Conservation (phyloP, 129 eudicot species). For the Tanacetum coccineum region DNA sequence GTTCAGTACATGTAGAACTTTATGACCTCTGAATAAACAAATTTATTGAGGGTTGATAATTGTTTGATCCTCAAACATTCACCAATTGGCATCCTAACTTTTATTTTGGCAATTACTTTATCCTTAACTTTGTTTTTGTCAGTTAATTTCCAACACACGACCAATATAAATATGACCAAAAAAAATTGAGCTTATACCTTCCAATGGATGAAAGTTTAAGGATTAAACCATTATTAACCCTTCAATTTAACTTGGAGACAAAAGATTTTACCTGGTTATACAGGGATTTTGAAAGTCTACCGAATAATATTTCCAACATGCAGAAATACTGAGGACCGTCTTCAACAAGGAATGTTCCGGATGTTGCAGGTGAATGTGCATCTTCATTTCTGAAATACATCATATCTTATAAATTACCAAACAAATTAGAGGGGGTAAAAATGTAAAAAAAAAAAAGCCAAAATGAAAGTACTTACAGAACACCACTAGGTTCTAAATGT, state of each 20-base stretch:
- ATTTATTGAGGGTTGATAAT: no score
- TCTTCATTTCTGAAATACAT: slow-evolving; percentile 82
- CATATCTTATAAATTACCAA: not conserved
- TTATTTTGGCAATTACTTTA: no score
- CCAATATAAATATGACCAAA: no score
- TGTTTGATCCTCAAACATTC: no score
- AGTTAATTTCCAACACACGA: no score
- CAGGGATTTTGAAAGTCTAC: slow-evolving; percentile 83
- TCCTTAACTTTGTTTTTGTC: no score
- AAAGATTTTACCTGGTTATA: slow-evolving; percentile 64
- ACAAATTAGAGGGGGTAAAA: slow-evolving; percentile 19
- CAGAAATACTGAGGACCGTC: slow-evolving; percentile 96
- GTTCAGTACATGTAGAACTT: slow-evolving; percentile 21
- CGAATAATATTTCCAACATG: slow-evolving; percentile 87
- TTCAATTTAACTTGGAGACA: slow-evolving; percentile 10
- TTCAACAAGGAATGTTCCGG: slow-evolving; percentile 95
- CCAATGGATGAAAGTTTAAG: no score
- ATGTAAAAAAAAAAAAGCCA: slow-evolving; percentile 17
- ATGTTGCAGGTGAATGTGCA: slow-evolving; percentile 55
- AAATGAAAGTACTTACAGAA: slow-evolving; percentile 53
- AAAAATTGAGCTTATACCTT: no score
- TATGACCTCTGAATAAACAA: slow-evolving; percentile 5
- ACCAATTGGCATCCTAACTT: no score
- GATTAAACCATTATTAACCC: not conserved
- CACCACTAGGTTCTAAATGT: slow-evolving; percentile 95